These are phyloP conservation scores for Litchi chinensis DNA, from an alignment of 345 rosid species.

Conservation along the genomic window DNA sequence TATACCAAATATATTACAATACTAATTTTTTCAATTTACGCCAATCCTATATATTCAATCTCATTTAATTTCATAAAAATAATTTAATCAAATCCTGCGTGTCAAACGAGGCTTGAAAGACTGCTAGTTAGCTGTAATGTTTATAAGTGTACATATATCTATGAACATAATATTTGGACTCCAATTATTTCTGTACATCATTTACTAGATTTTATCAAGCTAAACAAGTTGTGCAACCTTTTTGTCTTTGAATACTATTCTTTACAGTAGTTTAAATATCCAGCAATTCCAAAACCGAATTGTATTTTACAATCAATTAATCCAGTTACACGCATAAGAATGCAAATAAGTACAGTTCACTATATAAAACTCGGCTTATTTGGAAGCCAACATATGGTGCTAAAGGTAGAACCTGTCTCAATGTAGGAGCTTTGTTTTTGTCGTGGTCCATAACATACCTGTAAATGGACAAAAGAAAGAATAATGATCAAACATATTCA, in stretches of 20 bases:
- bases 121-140: no score
- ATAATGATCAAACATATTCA: not conserved
- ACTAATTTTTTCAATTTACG: no score
- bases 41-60: no score
- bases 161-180: not conserved
- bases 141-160: no score
- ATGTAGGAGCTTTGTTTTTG: conserved; percentile 56
- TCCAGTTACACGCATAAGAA: not conserved
- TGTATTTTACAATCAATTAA: not conserved
- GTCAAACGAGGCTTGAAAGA: no score
- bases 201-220: not conserved
- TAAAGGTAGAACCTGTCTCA: conserved; percentile 43
- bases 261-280: no score
- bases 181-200: not conserved
- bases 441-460: conserved; percentile 91
- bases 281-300: no score
- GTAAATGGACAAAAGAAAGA: conserved; percentile 20
- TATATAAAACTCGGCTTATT: not conserved
- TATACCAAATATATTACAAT: no score
- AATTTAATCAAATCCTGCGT: no score
- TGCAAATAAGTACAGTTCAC: not conserved
- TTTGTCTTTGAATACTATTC: no score
- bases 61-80: no score
- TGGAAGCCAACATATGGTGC: not conserved
- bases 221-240: no score